phyloP scores from a whole-genome alignment of 2,329 filamentous ascomycete species.

The Fusarium devonianum region DNA sequence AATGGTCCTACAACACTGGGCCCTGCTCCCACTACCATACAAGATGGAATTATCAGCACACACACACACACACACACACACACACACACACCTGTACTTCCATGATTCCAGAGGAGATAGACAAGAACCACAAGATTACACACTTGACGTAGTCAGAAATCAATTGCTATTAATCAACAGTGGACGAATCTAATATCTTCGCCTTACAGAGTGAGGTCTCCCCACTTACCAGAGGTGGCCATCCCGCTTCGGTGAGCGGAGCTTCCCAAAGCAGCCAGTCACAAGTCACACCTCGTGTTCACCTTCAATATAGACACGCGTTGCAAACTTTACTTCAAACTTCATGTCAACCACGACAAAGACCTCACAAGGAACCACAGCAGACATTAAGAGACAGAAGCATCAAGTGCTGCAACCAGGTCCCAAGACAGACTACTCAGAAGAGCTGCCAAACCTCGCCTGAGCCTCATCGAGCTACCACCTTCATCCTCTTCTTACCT shows the following conservation, averaged over 20 bases:
- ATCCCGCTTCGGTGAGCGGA: conserved; percentile 31
- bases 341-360: neutral
- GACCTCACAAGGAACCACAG: neutral
- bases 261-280: conserved; percentile 35
- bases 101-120: too few relatives aligned
- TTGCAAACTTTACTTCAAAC: conserved; percentile 5
- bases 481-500: neutral
- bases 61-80: too few relatives aligned
- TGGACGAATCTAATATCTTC: too few relatives aligned
- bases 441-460: neutral
- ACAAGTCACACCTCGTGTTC: conserved; percentile 7
- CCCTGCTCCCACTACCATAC: too few relatives aligned
- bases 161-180: too few relatives aligned
- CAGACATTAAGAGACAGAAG: neutral
- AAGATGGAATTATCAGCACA: too few relatives aligned
- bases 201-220: conserved; percentile 2
- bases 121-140: too few relatives aligned
- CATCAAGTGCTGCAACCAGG: neutral
- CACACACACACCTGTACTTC: too few relatives aligned
- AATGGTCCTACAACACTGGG: too few relatives aligned
- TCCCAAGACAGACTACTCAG: neutral
- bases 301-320: conserved; percentile 2
- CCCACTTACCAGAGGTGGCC: conserved; percentile 7
- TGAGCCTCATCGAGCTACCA: neutral
- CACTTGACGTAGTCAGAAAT: too few relatives aligned